phyloP scores from a whole-genome alignment of 139 green algal genomes.

The Haematococcus sp. region DNA sequence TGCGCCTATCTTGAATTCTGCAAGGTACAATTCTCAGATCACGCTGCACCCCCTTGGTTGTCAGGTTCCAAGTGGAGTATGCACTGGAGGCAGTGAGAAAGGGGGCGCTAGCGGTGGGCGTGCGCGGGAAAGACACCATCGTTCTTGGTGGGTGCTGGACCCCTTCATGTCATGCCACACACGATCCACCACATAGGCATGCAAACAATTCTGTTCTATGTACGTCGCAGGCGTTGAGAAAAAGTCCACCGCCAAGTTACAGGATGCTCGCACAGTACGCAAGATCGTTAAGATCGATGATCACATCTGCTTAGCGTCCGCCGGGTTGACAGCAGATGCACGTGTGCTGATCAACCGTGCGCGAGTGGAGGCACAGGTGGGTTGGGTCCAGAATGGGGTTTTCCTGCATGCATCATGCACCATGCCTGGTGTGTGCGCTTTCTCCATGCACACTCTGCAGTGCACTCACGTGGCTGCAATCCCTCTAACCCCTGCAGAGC shows the following conservation, averaged over 20 bases:
- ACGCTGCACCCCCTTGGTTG: constrained; percentile 16
- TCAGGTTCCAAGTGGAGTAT: constrained; percentile 96
- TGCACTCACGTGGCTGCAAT: not conserved
- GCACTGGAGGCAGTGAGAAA: constrained; percentile 95
- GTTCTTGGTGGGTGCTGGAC: constrained; percentile 74
- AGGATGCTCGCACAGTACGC: constrained; percentile 89
- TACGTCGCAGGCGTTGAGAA: constrained; percentile 82
- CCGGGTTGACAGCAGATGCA: constrained; percentile 94
- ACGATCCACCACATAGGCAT: no score
- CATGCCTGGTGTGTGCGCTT: not conserved
- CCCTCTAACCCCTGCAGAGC: constrained; percentile 13
- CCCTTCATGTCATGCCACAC: not conserved
- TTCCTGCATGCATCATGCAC: not conserved
- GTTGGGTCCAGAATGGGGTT: not conserved
- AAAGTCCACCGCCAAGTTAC: constrained; percentile 94
- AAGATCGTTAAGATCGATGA: constrained; percentile 98
- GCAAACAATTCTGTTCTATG: no score
- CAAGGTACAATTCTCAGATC: not conserved
- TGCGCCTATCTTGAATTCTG: no score
- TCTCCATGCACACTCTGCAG: not conserved
- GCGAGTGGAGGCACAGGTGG: constrained; percentile 80
- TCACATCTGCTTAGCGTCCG: constrained; percentile 95
- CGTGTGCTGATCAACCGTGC: constrained; percentile 94
- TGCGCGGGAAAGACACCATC: constrained; percentile 86
- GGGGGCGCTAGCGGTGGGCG: constrained; percentile 90